Evolutionary conservation across 495 filamentous ascomycete species (phyloP).

Genomic region (Podospora conica): DNA sequence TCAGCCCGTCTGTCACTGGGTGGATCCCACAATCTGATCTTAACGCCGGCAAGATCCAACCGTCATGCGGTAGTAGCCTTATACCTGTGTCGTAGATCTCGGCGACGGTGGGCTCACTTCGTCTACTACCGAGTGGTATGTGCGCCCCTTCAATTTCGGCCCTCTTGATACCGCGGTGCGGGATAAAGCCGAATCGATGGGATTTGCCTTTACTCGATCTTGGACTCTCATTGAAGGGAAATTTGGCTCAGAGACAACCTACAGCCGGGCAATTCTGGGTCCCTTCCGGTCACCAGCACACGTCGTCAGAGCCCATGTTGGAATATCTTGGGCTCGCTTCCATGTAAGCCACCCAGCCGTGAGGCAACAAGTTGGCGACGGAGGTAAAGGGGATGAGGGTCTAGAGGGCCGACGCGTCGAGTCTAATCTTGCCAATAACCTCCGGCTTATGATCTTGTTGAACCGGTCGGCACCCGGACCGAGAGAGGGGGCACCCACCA

Average conservation of each 20-base stretch:
- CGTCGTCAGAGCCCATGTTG: neutral
- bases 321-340: neutral
- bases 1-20: neutral
- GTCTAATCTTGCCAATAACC: neutral
- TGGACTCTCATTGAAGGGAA: neutral
- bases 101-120: neutral
- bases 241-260: conserved; percentile 2
- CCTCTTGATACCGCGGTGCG: conserved; percentile 1
- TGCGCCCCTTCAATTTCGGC: conserved; percentile 8
- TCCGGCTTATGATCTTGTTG: neutral
- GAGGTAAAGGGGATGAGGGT: neutral
- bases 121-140: neutral
- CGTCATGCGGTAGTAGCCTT: neutral
- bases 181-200: neutral
- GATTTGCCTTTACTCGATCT: neutral
- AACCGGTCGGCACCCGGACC: neutral
- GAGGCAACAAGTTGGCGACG: neutral
- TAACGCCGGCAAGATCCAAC: neutral
- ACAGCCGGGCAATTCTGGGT: neutral
- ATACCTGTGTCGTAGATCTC: neutral
- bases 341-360: neutral
- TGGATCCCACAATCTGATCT: neutral
- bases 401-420: neutral
- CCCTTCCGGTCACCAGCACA: neutral
- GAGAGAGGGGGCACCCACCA: neutral